Percentiles rank a stretch among this genome's conserved stretches.
These are phyloP conservation scores for Globisporangium alternatum DNA, from an alignment of 352 stramenopile genomes.

Conservation along the genomic window DNA sequence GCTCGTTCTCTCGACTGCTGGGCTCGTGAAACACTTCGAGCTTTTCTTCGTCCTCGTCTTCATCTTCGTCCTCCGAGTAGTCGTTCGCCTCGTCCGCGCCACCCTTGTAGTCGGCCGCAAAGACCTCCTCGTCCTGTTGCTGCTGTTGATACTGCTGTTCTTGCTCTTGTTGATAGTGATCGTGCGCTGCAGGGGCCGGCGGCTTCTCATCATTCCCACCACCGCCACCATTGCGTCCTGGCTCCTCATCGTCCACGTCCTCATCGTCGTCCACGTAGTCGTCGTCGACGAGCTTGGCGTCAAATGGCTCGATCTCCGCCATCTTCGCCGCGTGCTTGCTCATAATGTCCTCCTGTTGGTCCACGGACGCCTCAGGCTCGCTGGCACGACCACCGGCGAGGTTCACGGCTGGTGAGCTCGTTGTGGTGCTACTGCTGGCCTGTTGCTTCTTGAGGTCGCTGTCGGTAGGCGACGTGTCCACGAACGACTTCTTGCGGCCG, in stretches of 20 bases:
- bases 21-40: conserved; percentile 40
- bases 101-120: conserved; percentile 22
- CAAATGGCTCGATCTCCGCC: conserved; percentile 17
- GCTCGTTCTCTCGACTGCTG: conserved; percentile 1
- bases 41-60: conserved; percentile 31
- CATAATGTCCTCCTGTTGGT: neutral
- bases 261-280: conserved; percentile 21
- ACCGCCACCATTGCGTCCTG: neutral
- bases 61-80: conserved; percentile 11
- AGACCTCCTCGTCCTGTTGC: conserved; percentile 18
- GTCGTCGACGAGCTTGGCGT: conserved; percentile 22
- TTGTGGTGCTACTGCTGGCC: too few species aligned
- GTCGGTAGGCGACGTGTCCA: conserved; percentile 27
- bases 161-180: conserved; percentile 11
- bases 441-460: conserved; percentile 24
- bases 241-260: conserved; percentile 4
- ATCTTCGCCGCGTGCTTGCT: neutral
- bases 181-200: neutral
- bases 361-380: conserved; percentile 18
- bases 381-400: neutral
- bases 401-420: neutral
- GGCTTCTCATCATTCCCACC: conserved; percentile 1
- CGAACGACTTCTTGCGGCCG: conserved; percentile 35
- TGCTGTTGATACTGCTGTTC: conserved; percentile 18
- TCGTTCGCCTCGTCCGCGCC: neutral